phyloP scores from a whole-genome alignment of 1,284 basidiomycete genomes.

The Microbotryum scabiosae region DNA sequence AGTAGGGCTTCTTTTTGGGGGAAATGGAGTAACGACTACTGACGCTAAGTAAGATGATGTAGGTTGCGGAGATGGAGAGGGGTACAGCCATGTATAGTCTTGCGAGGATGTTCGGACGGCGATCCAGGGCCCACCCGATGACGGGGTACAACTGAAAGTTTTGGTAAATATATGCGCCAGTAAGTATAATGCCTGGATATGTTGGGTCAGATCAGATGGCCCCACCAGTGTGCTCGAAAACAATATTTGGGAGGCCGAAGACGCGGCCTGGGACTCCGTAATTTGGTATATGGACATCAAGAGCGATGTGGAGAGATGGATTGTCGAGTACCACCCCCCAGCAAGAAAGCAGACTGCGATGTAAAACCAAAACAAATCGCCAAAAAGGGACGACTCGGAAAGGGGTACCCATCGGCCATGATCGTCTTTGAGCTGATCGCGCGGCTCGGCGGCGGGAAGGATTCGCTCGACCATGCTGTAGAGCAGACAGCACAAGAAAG shows the following conservation, averaged over 20 bases:
- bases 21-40: background rate
- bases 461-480: conserved; percentile 6
- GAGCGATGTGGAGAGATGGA: conserved; percentile 20
- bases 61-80: background rate
- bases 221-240: conserved; percentile 12
- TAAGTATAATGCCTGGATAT: background rate
- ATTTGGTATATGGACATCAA: conserved; percentile 13
- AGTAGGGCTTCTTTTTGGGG: background rate
- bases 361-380: conserved; percentile 15
- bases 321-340: conserved; percentile 18
- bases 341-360: conserved; percentile 14
- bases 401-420: background rate
- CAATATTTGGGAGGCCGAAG: conserved; percentile 8
- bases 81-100: conserved; percentile 12
- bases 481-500: conserved; percentile 12
- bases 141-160: conserved; percentile 14
- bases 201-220: background rate
- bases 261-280: background rate
- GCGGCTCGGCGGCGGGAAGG: background rate
- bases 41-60: conserved; percentile 6
- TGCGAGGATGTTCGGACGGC: conserved; percentile 3
- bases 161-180: background rate
- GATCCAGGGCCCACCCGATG: conserved; percentile 9
- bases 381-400: conserved; percentile 1
- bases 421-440: background rate